Evolutionary conservation across 2,329 filamentous ascomycete genomes (phyloP), one percentile per base, ranked within the genome.

Genomic region (Trichoderma cornu-damae): DNA sequence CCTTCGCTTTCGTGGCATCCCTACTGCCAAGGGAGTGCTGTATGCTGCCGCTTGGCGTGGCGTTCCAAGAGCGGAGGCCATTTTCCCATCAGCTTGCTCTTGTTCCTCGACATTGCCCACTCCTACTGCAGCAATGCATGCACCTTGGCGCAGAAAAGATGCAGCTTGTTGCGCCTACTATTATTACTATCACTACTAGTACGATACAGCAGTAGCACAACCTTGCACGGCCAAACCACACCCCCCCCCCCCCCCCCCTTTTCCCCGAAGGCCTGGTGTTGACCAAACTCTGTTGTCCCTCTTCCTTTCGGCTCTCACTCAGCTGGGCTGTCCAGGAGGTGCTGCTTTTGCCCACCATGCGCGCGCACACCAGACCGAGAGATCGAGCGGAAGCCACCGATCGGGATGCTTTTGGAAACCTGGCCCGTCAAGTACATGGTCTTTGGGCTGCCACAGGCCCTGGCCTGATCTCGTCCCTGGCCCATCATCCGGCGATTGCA

Each of bases 301-400:
- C 34, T 34, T 30, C 24, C 28, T 24, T 47, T 40, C 14, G 37
- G 37, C 6, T 46, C 51, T 54, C 51, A 54, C 51, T 54, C 51
- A 54, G 47, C 30, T 50, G 16, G 28, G n/a, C n/a, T 14, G 12
- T 34, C 42, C 14, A 38, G 28, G 28, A 42, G 49, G 48, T 37
- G 37, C 49, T 38, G 48, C 49, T 38, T 53, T 46, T 54, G 22
- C 20, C 51, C 51, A 37, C 51, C 11, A 46, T 28, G 38, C 42
- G 8, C 38, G n/a, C 49, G 38, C 42, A 12, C 38, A 20, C 49
- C 34, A 58, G 57, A 54, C 61, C 56, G 55, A 60, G 48, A 60
- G 59, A 62, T 58, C 58, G 59, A 59, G 56, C 51, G 50, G 60
- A 57, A 60, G 46, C 54, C 59, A 60, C 42, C 59, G 58, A 61